These are phyloP conservation scores for Lepidium sativum DNA, from an alignment of 345 rosid species.

Conservation along the genomic window DNA sequence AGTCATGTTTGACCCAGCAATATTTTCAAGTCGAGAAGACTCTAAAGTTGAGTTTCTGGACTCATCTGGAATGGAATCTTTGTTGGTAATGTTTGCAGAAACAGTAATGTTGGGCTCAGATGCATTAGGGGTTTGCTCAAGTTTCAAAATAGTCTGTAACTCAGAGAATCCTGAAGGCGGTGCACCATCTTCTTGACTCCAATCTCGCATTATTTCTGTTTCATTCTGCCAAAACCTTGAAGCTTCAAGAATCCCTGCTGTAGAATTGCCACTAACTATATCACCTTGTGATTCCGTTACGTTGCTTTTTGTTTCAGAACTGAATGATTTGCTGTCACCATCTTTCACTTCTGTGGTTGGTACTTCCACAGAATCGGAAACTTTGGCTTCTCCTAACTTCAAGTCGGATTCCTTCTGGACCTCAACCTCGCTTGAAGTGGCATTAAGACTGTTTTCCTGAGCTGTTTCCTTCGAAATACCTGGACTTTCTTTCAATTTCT, in stretches of 20 bases:
- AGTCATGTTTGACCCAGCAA: slow-evolving; percentile 26
- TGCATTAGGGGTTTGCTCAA: slow-evolving; percentile 22
- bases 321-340: slow-evolving; percentile 9
- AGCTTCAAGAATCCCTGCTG: slow-evolving; percentile 20
- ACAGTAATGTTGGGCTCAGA: slow-evolving; percentile 20
- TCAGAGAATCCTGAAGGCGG: slow-evolving; percentile 23
- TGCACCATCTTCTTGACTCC: slow-evolving; percentile 23
- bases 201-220: slow-evolving; percentile 30
- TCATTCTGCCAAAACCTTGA: slow-evolving; percentile 31
- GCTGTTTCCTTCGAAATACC: slow-evolving; percentile 32
- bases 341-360: slow-evolving; percentile 30
- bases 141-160: slow-evolving; percentile 5
- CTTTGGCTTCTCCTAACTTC: slow-evolving; percentile 29
- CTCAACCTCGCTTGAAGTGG: slow-evolving; percentile 11
- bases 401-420: slow-evolving; percentile 21
- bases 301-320: slow-evolving; percentile 7
- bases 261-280: slow-evolving; percentile 17
- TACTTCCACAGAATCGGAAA: not conserved
- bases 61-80: slow-evolving; percentile 16
- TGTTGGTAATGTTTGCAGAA: slow-evolving; percentile 22
- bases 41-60: slow-evolving; percentile 29
- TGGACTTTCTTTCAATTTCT: slow-evolving; percentile 30
- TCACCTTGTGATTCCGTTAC: slow-evolving; percentile 29
- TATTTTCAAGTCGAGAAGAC: slow-evolving; percentile 17
- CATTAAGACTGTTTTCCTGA: slow-evolving; percentile 14